A percentile compares a stretch with the other conserved stretches of the same genome.
Evolutionary conservation across 352 stramenopile genomes (phyloP).

Genomic region (Globisporangium sylvaticum): DNA sequence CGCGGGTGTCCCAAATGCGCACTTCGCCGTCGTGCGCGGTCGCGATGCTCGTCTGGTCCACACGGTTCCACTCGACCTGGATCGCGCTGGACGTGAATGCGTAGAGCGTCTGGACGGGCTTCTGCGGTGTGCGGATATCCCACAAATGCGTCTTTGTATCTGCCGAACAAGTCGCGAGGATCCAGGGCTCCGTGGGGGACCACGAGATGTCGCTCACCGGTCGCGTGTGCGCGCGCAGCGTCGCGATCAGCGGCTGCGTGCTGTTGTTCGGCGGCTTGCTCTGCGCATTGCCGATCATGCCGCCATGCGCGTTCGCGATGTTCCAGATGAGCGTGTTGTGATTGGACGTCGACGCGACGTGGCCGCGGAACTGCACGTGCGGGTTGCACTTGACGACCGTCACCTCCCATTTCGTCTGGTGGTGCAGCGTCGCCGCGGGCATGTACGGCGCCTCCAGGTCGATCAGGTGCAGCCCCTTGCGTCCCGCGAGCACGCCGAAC

Average conservation of each 20-base stretch:
- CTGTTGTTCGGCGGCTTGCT: slow-evolving; percentile 12
- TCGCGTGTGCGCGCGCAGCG: slow-evolving; percentile 66
- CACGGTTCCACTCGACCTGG: slow-evolving; percentile 76
- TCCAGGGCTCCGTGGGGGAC: slow-evolving; percentile 62
- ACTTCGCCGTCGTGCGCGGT: slow-evolving; percentile 80
- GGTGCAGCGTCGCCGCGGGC: slow-evolving; percentile 53
- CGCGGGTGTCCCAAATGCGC: slow-evolving; percentile 70
- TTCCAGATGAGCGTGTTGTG: slow-evolving; percentile 83
- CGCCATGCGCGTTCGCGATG: slow-evolving; percentile 28
- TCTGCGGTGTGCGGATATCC: slow-evolving; percentile 70
- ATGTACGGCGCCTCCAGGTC: slow-evolving; percentile 66
- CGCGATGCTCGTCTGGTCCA: slow-evolving; percentile 61
- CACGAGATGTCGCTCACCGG: slow-evolving; percentile 76
- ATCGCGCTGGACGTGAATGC: slow-evolving; percentile 64
- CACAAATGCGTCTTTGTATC: slow-evolving; percentile 80
- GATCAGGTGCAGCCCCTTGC: slow-evolving; percentile 68
- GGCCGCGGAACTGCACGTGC: slow-evolving; percentile 52
- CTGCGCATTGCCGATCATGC: slow-evolving; percentile 10
- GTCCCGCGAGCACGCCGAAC: slow-evolving; percentile 58
- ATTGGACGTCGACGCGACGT: slow-evolving; percentile 78
- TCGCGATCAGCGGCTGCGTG: slow-evolving; percentile 58
- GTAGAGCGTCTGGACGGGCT: slow-evolving; percentile 65
- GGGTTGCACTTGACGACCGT: slow-evolving; percentile 79
- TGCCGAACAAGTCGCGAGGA: slow-evolving; percentile 75
- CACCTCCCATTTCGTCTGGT: slow-evolving; percentile 82